Percentiles rank a stretch among this genome's conserved stretches.
Conservation (phyloP, 768 basidiomycete genomes). For the Infundibulicybe gibba region DNA sequence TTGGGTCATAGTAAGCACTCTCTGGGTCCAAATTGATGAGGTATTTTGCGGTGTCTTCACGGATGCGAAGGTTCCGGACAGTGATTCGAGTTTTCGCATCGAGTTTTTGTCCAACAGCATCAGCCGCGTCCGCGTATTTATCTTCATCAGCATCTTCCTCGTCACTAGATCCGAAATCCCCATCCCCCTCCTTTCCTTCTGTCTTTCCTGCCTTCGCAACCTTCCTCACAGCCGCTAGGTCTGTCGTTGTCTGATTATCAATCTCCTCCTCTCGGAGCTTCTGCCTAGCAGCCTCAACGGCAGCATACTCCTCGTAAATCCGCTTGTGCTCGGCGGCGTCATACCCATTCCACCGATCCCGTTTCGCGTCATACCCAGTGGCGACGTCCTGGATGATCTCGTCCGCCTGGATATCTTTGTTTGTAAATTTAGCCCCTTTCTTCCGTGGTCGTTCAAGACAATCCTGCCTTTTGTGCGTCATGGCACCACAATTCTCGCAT, state of each 20-base stretch:
- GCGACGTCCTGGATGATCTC: constrained; percentile 83
- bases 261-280: constrained; percentile 95
- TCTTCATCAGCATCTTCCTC: constrained; percentile 97
- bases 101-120: constrained; percentile 96
- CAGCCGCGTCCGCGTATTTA: constrained; percentile 97
- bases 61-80: constrained; percentile 95
- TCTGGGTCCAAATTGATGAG: constrained; percentile 94
- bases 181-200: constrained; percentile 69
- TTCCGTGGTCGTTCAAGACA: constrained; percentile 96
- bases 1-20: constrained; percentile 98
- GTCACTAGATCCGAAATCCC: constrained; percentile 94
- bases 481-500: constrained; percentile 98
- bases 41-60: constrained; percentile 99
- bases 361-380: constrained; percentile 85
- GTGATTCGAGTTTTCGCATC: constrained; percentile 99
- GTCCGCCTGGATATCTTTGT: constrained; percentile 86
- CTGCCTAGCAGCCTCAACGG: constrained; percentile 86
- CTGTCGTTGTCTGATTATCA: constrained; percentile 94
- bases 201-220: constrained; percentile 87
- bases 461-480: constrained; percentile 88
- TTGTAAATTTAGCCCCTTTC: constrained; percentile 92
- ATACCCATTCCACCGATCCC: constrained; percentile 99
- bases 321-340: constrained; percentile 82
- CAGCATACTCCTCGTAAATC: constrained; percentile 93
- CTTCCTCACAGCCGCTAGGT: constrained; percentile 86